Evolutionary conservation across 306 rosid genomes (phyloP).

Genomic region (Benincasa hispida): DNA sequence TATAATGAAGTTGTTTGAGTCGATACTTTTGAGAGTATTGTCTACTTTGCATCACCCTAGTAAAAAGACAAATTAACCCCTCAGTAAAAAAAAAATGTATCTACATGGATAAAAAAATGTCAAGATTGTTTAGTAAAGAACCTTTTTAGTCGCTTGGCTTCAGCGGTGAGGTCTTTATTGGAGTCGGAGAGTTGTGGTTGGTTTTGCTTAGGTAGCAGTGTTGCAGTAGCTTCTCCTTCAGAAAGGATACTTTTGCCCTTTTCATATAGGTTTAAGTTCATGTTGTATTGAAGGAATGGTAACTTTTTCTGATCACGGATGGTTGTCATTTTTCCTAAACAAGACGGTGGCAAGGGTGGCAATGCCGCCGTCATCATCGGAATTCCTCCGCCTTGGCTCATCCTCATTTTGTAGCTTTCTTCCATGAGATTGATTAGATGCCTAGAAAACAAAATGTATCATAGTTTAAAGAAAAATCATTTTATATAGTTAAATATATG

Average conservation of each 20-base stretch:
- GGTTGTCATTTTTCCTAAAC: background rate
- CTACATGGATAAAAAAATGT: too few species aligned
- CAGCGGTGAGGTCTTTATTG: background rate
- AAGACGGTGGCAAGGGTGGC: slow-evolving; percentile 1
- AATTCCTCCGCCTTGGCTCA: background rate
- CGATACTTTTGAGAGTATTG: slow-evolving; percentile 20
- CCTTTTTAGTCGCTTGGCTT: slow-evolving; percentile 2
- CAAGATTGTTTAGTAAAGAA: too few species aligned
- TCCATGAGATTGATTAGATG: background rate
- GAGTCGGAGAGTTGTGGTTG: background rate
- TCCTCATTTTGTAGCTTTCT: background rate
- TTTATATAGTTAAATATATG: background rate
- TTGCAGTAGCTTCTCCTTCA: background rate
- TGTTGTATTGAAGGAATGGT: background rate
- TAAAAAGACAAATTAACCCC: background rate
- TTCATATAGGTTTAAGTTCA: background rate
- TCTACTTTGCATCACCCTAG: slow-evolving; percentile 12
- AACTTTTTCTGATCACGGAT: background rate
- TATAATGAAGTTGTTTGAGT: slow-evolving; percentile 3
- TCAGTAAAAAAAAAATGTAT: too few species aligned
- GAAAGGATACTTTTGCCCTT: background rate
- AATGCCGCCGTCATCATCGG: background rate
- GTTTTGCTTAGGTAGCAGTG: background rate
- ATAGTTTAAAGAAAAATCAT: too few species aligned
- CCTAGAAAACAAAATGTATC: background rate